Percentiles rank a stretch among this genome's conserved stretches.
These are phyloP conservation scores for Trichoderma sp. DNA, from an alignment of 2,329 filamentous ascomycete genomes.

Conservation along the genomic window DNA sequence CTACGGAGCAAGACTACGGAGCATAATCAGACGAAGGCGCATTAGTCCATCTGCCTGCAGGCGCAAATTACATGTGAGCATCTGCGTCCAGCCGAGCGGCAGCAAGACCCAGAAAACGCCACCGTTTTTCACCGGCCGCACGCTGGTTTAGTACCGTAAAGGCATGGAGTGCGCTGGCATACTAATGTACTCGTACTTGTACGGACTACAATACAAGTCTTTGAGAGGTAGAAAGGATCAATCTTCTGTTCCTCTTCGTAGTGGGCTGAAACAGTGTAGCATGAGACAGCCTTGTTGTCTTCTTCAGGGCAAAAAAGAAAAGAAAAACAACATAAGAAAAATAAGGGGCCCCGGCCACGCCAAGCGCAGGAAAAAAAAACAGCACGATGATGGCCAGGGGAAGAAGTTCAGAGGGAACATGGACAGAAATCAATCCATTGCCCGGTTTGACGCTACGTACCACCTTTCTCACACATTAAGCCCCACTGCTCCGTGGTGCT, in stretches of 20 bases:
- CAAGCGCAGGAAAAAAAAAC: background rate
- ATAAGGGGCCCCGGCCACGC: slow-evolving; percentile 2
- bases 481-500: slow-evolving; percentile 10
- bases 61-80: slow-evolving; percentile 7
- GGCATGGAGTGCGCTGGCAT: background rate
- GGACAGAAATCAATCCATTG: background rate
- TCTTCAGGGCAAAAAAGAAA: background rate
- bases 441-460: slow-evolving; percentile 8
- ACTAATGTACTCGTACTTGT: background rate
- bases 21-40: background rate
- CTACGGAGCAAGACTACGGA: background rate
- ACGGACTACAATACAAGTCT: background rate
- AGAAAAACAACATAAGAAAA: background rate
- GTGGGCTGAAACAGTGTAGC: background rate
- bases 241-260: background rate
- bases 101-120: background rate
- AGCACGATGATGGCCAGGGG: background rate
- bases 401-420: background rate
- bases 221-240: background rate
- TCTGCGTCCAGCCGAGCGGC: slow-evolving; percentile 3
- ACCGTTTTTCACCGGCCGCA: background rate
- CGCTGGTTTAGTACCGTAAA: background rate
- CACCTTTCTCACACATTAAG: background rate
- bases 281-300: background rate
- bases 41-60: slow-evolving; percentile 6